Evolutionary conservation across 129 eudicot genomes (phyloP).

Genomic region (Ambrosia artemisiifolia): DNA sequence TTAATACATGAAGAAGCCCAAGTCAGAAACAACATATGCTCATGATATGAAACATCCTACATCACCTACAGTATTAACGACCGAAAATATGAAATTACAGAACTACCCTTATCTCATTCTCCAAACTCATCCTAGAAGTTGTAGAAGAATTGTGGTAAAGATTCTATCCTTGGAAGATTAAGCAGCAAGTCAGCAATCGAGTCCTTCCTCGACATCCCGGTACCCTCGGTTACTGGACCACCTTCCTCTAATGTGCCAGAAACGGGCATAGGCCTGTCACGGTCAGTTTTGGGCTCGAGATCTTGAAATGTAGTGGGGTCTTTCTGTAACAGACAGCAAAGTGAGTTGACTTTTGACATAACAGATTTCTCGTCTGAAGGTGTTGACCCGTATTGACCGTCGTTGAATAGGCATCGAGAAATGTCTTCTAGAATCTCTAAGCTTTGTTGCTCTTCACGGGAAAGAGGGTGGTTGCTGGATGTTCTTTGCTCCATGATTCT

Average conservation of each 20-base stretch:
- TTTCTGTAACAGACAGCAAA: slow-evolving; percentile 76
- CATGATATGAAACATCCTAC: slow-evolving; percentile 10
- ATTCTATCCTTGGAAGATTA: slow-evolving; percentile 81
- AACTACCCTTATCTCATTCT: background rate
- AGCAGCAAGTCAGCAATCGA: slow-evolving; percentile 79
- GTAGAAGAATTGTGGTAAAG: slow-evolving; percentile 65
- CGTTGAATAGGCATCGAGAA: slow-evolving; percentile 43
- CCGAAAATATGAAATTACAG: slow-evolving; percentile 2
- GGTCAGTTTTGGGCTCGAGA: slow-evolving; percentile 3
- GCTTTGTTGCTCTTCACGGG: slow-evolving; percentile 40
- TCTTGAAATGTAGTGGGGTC: slow-evolving; percentile 41
- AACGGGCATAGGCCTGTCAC: slow-evolving; percentile 14
- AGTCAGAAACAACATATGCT: slow-evolving; percentile 12
- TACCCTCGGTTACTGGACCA: background rate
- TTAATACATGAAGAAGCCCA: background rate
- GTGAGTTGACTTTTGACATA: slow-evolving; percentile 73
- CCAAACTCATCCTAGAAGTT: slow-evolving; percentile 36
- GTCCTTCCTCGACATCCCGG: slow-evolving; percentile 64
- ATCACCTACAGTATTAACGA: background rate
- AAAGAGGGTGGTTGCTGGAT: slow-evolving; percentile 34
- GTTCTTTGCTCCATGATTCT: slow-evolving; percentile 43
- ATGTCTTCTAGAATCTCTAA: slow-evolving; percentile 56
- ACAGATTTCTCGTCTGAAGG: slow-evolving; percentile 62
- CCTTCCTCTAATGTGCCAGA: slow-evolving; percentile 10
- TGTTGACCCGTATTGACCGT: slow-evolving; percentile 26